Evolutionary conservation across 257 asterid species (phyloP), one percentile per base, ranked within the genome.

Genomic region (Solanum tarijense): DNA sequence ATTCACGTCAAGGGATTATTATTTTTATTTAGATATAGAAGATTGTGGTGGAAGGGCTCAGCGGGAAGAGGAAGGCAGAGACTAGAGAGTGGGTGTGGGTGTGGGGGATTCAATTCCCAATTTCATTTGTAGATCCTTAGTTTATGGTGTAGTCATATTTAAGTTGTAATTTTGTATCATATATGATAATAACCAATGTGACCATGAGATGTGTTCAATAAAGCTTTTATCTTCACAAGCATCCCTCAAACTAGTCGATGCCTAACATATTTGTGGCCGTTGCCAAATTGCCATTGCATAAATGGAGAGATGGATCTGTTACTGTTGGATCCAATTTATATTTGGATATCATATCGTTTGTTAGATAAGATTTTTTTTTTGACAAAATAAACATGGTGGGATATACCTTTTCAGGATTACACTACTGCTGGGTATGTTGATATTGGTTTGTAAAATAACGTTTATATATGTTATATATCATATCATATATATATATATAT

Each of bases 151-250:
- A 72, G 55, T 36, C 66, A 12, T 14, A 83, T 76, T 76, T 13
- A 31, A 48, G 83, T 29, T 88, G 90, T 88, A 68, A 38, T 88
- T 66, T 84, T 83, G 90, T 86, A 81, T 16, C 68, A 46, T 81
- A 81, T 81, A 81, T 46, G 25, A 5, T 6, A 74, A 10, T 6
- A 74, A 35, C 14, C 21, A 38, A 75, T 76, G 62, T 41, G 62
- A 78, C 36, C 39, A 79, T 81, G 85, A 81, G 83, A 81, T 46
- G 41, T 81, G 27, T 81, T 29, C 39, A 81, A 81, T 81, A 81
- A 81, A 46, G 18, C 18, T 46, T 81, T 25, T 81, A 46, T 41
- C 85, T 46, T 81, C 85, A 43, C 68, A 46, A 29, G 85, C 38
- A 79, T 79, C 65, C 84, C 65, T 43, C 62, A 41, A 43, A 0